Conservation (phyloP, 768 basidiomycete species). For the Amanita fuliginea region DNA sequence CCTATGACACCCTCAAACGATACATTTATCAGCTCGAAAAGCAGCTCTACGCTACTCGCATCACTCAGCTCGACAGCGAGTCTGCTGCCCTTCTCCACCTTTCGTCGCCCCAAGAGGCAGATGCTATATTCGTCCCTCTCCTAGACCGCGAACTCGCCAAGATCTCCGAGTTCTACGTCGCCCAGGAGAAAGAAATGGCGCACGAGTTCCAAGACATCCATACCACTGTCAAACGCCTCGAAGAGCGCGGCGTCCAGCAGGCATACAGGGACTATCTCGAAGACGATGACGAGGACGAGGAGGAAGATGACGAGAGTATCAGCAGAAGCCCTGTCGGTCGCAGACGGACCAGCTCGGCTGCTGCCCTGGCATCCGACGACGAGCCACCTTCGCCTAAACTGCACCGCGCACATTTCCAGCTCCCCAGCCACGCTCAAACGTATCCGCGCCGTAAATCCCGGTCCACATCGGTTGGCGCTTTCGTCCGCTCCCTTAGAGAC, state of each 20-base stretch:
- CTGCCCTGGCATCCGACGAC: slow-evolving; percentile 14
- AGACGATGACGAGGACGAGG: slow-evolving; percentile 49
- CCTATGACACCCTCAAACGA: slow-evolving; percentile 78
- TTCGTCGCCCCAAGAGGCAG: slow-evolving; percentile 26
- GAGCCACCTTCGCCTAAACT: slow-evolving; percentile 14
- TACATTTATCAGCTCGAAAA: slow-evolving; percentile 82
- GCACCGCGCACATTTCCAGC: slow-evolving; percentile 1
- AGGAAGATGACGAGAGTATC: slow-evolving; percentile 35
- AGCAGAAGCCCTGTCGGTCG: slow-evolving; percentile 23
- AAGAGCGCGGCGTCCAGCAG: slow-evolving; percentile 40
- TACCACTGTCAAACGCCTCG: slow-evolving; percentile 44
- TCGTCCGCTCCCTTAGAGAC: slow-evolving; percentile 27
- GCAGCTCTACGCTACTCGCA: slow-evolving; percentile 36
- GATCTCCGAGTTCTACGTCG: slow-evolving; percentile 67
- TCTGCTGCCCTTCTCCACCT: slow-evolving; percentile 42
- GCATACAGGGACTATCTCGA: slow-evolving; percentile 46
- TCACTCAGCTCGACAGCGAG: slow-evolving; percentile 40
- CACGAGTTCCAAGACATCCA: slow-evolving; percentile 51
- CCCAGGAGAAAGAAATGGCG: slow-evolving; percentile 63
- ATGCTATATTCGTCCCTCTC: slow-evolving; percentile 57
- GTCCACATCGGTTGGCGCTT: slow-evolving; percentile 1
- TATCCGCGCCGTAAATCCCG: not conserved
- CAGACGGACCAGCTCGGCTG: slow-evolving; percentile 10
- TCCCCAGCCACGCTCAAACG: slow-evolving; percentile 3
- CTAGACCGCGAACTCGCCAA: slow-evolving; percentile 79